Evolutionary conservation across 1,284 basidiomycete genomes (phyloP).

Genomic region (Ganoderma resinaceum): DNA sequence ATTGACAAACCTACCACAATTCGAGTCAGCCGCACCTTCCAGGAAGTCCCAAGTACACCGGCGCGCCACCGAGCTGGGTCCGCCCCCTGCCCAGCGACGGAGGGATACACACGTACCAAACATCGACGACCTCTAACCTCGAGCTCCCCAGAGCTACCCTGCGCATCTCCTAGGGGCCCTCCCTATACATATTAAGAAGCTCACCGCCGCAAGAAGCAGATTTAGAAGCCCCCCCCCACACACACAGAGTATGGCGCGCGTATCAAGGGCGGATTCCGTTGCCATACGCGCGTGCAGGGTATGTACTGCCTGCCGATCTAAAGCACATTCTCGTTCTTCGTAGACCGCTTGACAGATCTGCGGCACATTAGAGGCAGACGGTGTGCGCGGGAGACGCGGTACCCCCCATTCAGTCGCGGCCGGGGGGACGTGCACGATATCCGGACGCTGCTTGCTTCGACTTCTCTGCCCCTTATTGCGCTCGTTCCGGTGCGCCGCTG

Average conservation of each 20-base stretch:
- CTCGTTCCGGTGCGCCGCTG: background rate
- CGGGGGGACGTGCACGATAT: background rate
- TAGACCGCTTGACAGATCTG: background rate
- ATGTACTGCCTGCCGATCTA: background rate
- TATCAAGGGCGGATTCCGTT: background rate
- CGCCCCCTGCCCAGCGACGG: background rate
- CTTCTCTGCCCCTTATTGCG: background rate
- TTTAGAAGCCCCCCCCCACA: background rate
- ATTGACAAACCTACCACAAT: background rate
- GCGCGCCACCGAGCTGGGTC: background rate
- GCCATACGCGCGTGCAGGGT: slow-evolving; percentile 1
- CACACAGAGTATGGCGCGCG: too few species aligned
- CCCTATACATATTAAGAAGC: background rate
- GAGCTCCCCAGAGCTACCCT: background rate
- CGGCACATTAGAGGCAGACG: background rate
- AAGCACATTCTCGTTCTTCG: background rate
- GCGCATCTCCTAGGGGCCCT: background rate
- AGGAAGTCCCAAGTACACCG: background rate
- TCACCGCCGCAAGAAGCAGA: background rate
- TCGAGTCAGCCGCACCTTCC: background rate
- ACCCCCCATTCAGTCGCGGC: background rate
- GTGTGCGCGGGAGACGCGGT: background rate
- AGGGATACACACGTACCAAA: background rate
- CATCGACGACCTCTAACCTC: background rate
- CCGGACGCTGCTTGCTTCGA: background rate